Base-by-base conservation (phyloP, 139 green algal species). In the Tetradesmus obliquus region DNA sequence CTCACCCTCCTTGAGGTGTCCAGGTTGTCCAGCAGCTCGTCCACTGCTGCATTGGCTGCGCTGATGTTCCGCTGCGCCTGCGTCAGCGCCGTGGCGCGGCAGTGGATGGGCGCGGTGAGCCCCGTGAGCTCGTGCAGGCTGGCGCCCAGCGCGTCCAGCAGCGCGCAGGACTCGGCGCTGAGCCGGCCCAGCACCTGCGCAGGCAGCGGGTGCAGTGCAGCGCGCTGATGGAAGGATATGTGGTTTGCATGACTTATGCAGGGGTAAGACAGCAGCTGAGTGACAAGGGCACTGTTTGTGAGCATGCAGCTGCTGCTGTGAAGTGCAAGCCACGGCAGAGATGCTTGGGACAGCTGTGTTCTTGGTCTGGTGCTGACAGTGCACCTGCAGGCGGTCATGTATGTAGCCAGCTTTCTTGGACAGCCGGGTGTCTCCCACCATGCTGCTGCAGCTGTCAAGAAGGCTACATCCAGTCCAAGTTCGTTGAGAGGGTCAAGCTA, bases 31-130 rank as follows among this genome's bases (percentile, higher is more conserved):
- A 95, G 62, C 55, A 95, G 81, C 76, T 91, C 60, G 55, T 94
- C 91, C 3, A 93, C 92, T 13, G 82, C 88, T 3, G 54, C 32
- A 32, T 94, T 95, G 7, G 92, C 74, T 17, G 60, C 55, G 0
- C 69, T 92, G 6, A 95, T 92, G 83, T 94, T 94, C 24, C 92
- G 88, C 84, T 95, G 91, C 10, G 93, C 93, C 82, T 57, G 87
- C 5, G 92, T 94, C 32, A 95, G 87, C 1, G 90, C 91, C 5
- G 91, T 92, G 5, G 93, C 92, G 3, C 90, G 89, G 0, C 90
- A 89, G 69, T 93, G 91, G 76, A 95, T 95, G 53, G 93, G 93
- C n/a, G 84, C 90, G 60, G 89, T 93, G 1, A 92, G 55, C 13
- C 4, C 55, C 57, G 53, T 82, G 7, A 92, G 72, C 10, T 80